phyloP scores from a whole-genome alignment of 345 rosid species.

The Aegle marmelos region DNA sequence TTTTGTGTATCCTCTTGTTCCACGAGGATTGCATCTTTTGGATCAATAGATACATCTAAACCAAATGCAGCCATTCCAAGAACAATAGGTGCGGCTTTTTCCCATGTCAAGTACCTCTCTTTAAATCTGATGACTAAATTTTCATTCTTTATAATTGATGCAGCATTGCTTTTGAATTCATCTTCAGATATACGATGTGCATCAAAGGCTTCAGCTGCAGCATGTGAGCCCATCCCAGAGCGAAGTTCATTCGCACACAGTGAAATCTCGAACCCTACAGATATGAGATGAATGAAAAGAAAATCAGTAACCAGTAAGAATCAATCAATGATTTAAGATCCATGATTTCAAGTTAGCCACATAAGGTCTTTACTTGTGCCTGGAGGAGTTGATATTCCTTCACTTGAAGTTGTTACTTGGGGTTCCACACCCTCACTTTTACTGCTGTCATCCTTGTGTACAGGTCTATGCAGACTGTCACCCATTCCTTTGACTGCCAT shows the following conservation, averaged over 20 bases:
- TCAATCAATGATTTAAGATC: neutral
- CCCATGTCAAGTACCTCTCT: conserved; percentile 68
- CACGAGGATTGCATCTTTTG: conserved; percentile 59
- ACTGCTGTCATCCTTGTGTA: conserved; percentile 27
- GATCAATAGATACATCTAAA: conserved; percentile 60
- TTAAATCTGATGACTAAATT: conserved; percentile 57
- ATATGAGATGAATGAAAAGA: conserved; percentile 15
- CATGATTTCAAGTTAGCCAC: conserved; percentile 4
- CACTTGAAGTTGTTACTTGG: conserved; percentile 28
- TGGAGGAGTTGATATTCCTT: conserved; percentile 23
- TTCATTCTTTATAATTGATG: conserved; percentile 59
- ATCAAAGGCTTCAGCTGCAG: conserved; percentile 76
- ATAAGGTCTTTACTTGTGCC: conserved; percentile 37
- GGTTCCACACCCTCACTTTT: conserved; percentile 34
- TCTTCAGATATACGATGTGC: conserved; percentile 58
- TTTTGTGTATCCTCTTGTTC: conserved; percentile 42
- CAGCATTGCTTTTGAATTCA: conserved; percentile 54
- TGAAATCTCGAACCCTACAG: conserved; percentile 79
- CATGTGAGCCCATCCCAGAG: conserved; percentile 67
- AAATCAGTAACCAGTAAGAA: conserved; percentile 19
- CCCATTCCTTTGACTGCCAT: conserved; percentile 30
- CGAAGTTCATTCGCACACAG: conserved; percentile 74
- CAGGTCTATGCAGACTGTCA: conserved; percentile 16
- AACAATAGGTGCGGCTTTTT: conserved; percentile 76
- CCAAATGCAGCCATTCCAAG: conserved; percentile 75